These are phyloP conservation scores for Pleurotus citrinopileatus DNA, from an alignment of 768 basidiomycete genomes.

Conservation along the genomic window DNA sequence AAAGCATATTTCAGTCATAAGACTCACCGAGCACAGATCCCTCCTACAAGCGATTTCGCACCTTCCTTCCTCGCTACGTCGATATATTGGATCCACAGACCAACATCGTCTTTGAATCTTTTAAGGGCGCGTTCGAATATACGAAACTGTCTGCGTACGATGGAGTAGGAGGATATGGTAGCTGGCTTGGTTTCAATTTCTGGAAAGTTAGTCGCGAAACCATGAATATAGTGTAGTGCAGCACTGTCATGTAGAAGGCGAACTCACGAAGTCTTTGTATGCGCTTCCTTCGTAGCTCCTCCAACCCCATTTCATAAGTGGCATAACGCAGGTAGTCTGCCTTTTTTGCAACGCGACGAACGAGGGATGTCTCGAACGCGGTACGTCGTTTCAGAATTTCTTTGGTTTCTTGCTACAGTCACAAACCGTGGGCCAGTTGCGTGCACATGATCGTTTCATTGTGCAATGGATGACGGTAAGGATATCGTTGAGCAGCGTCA, in stretches of 20 bases:
- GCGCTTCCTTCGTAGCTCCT: conserved; percentile 75
- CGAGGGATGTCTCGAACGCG: conserved; percentile 76
- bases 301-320: conserved; percentile 89
- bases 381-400: conserved; percentile 85
- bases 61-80: conserved; percentile 79
- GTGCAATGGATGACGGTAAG: conserved; percentile 2
- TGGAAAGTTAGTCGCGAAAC: not conserved
- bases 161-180: conserved; percentile 80
- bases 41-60: conserved; percentile 75
- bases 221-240: no score
- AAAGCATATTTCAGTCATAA: no score
- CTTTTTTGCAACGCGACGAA: conserved; percentile 83
- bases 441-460: conserved; percentile 11
- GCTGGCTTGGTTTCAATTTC: conserved; percentile 45
- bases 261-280: conserved; percentile 61
- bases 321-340: conserved; percentile 88
- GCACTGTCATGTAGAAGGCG: not conserved
- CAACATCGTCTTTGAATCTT: conserved; percentile 86
- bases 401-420: conserved; percentile 66
- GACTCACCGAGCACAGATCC: conserved; percentile 79
- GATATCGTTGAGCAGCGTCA: no score
- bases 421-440: no score
- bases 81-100: conserved; percentile 87
- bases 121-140: conserved; percentile 89
- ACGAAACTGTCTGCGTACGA: conserved; percentile 81